These are phyloP conservation scores for Blastocystis sp. DNA, from an alignment of 352 stramenopile species.

Conservation along the genomic window DNA sequence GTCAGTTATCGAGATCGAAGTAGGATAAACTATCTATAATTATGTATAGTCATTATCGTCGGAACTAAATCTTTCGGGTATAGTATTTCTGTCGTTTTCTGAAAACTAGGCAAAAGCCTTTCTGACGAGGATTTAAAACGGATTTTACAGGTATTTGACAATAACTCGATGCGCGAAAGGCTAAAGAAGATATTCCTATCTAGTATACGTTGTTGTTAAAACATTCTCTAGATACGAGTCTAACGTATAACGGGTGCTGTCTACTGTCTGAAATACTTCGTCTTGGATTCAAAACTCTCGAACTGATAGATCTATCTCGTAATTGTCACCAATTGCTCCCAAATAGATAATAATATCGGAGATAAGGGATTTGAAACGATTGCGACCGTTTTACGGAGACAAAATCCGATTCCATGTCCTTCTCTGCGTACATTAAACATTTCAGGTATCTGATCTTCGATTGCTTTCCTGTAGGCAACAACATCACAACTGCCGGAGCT, in stretches of 20 bases:
- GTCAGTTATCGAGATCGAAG: neutral
- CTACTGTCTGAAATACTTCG: neutral
- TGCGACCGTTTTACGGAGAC: neutral
- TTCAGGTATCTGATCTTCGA: neutral
- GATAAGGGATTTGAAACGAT: slow-evolving; percentile 30
- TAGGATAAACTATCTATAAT: neutral
- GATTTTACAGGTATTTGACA: slow-evolving; percentile 7
- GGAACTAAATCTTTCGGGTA: neutral
- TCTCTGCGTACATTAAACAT: neutral
- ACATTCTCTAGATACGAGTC: neutral
- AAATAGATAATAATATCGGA: slow-evolving; percentile 32
- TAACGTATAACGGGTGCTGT: neutral
- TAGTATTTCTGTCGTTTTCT: neutral
- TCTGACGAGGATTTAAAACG: neutral
- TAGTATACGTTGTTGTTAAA: neutral
- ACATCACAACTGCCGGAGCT: neutral
- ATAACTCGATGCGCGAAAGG: neutral
- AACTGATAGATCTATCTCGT: slow-evolving; percentile 1
- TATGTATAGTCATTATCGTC: slow-evolving; percentile 2
- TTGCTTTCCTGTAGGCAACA: neutral
- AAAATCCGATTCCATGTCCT: neutral
- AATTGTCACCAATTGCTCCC: neutral
- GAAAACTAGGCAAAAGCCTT: neutral
- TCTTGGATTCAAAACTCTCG: neutral
- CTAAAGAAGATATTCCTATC: neutral